These are phyloP conservation scores for Globomyces pollinis-pini DNA, from an alignment of 192 early-diverging fungal species.

Conservation along the genomic window DNA sequence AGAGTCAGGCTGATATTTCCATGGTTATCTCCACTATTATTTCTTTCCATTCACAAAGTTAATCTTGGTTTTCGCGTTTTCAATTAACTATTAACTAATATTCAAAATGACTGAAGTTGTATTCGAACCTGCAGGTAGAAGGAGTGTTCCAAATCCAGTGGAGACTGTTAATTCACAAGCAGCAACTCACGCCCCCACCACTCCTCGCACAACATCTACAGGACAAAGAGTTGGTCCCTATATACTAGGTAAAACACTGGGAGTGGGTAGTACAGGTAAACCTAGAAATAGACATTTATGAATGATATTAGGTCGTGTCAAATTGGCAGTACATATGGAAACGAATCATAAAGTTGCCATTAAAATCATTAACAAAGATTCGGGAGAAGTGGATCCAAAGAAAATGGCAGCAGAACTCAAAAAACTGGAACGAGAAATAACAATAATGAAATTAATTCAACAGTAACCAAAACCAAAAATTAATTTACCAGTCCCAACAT, in stretches of 20 bases:
- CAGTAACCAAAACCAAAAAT: constrained; percentile 15
- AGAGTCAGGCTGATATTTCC: too few relatives aligned
- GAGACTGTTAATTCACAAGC: too few relatives aligned
- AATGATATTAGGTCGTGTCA: constrained; percentile 34
- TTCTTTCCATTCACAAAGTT: too few relatives aligned
- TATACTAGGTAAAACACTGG: constrained; percentile 42
- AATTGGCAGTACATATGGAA: constrained; percentile 43
- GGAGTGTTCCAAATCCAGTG: too few relatives aligned
- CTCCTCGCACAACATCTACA: constrained; percentile 1
- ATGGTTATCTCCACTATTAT: too few relatives aligned
- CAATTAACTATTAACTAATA: too few relatives aligned
- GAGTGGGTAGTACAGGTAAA: constrained; percentile 49
- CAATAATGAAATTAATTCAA: constrained; percentile 54
- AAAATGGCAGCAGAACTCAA: constrained; percentile 10
- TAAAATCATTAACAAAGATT: constrained; percentile 46
- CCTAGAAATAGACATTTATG: too few relatives aligned
- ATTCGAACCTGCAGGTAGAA: too few relatives aligned
- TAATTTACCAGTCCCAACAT: constrained; percentile 28
- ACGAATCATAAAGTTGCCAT: constrained; percentile 41
- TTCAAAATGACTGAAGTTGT: too few relatives aligned
- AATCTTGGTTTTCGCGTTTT: too few relatives aligned
- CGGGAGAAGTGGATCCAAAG: constrained; percentile 2
- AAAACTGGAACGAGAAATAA: constrained; percentile 52
- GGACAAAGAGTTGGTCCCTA: constrained; percentile 45
- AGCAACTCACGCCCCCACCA: too few relatives aligned